A percentile compares a stretch with the other conserved stretches of the same genome.
Evolutionary conservation across 208 protist genomes (phyloP).

Genomic region (Trypanosoma avium): DNA sequence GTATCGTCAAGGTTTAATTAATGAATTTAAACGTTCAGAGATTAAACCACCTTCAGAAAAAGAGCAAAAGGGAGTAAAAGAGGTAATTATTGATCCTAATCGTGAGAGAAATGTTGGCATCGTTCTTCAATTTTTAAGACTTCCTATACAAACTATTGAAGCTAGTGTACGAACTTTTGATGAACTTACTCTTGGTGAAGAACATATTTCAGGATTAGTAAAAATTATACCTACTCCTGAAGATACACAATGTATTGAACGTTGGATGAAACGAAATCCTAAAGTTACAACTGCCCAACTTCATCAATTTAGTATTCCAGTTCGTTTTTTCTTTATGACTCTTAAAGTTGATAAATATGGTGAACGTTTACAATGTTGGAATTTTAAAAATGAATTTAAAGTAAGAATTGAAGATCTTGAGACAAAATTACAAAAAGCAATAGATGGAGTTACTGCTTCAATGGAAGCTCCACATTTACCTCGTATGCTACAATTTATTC

Average conservation of each 20-base stretch:
- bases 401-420: slow-evolving; percentile 50
- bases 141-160: slow-evolving; percentile 77
- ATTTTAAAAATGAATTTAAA: slow-evolving; percentile 57
- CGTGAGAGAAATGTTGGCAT: slow-evolving; percentile 78
- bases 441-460: slow-evolving; percentile 39
- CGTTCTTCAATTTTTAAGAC: slow-evolving; percentile 71
- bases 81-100: slow-evolving; percentile 41
- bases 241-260: slow-evolving; percentile 53
- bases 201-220: slow-evolving; percentile 52
- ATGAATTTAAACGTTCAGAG: slow-evolving; percentile 35
- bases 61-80: slow-evolving; percentile 4
- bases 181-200: slow-evolving; percentile 68
- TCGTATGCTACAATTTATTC: slow-evolving; percentile 49
- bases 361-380: slow-evolving; percentile 73
- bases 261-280: slow-evolving; percentile 30
- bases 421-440: slow-evolving; percentile 40
- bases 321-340: slow-evolving; percentile 82
- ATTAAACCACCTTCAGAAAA: slow-evolving; percentile 23
- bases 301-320: slow-evolving; percentile 44
- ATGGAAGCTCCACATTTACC: slow-evolving; percentile 53
- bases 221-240: slow-evolving; percentile 71
- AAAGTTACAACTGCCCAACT: slow-evolving; percentile 42
- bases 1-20: slow-evolving; percentile 24
- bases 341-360: slow-evolving; percentile 64
- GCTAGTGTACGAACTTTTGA: slow-evolving; percentile 73